Evolutionary conservation across 2,329 filamentous ascomycete species (phyloP), one percentile per base, ranked within the genome.

Genomic region (Fusarium oxysporum): DNA sequence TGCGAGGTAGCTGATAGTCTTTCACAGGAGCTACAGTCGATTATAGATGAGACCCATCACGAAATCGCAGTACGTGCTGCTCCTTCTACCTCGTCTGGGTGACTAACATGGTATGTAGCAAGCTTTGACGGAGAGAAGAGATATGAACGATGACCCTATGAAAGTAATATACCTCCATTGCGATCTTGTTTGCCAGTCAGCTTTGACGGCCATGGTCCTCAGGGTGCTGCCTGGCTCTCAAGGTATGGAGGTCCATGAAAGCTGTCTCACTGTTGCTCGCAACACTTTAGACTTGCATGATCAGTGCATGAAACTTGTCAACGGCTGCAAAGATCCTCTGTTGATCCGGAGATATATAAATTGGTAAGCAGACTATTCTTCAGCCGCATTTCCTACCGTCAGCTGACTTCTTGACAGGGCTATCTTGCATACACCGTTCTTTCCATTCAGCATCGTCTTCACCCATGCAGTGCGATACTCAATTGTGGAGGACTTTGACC

Each of bases 371-470:
- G 8, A 14, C 12, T 10, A n/a, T n/a, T 21, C 13, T 41, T 38
- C 19, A 35, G n/a, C 48, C 32, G n/a, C n/a, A 5, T 11, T 35
- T 14, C 4, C 9, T 35, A 7, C 32, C 41, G 48, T 19, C 1
- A 21, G 21, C 51, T 72, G 17, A 72, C 41, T 5, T 11, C 16
- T 11, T n/a, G 7, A 30, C 19, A 83, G 82, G 82, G 77, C 79
- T 3, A 73, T 83, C 7, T 51, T 83, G 3, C 77, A 82, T 23
- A 76, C 70, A 3, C 81, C 82, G 7, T 84, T 83, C 62, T 78
- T 81, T 4, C 78, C 82, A 4, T 84, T 83, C 55, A 83, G 77
- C 50, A 81, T 83, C 8, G 44, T 83, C 1, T 81, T 83, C 54
- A 79, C 77, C 1, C 77, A 76, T 12, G 76, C 75, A 8, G 71